These are phyloP conservation scores for Ocimum tenuiflorum DNA, from an alignment of 257 asterid genomes.

Conservation along the genomic window DNA sequence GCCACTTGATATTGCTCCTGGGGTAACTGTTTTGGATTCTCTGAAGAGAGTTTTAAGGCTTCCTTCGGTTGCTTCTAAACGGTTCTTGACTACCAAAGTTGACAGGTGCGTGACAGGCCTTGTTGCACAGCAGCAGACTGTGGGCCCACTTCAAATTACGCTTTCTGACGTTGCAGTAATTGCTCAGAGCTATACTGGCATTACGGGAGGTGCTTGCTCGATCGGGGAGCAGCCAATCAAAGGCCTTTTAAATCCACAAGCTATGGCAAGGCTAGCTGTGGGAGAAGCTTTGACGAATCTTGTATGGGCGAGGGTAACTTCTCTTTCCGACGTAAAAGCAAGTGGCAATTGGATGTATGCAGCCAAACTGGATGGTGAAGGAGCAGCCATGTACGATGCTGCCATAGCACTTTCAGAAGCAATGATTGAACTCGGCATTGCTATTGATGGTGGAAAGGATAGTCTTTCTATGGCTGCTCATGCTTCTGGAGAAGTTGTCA, in stretches of 20 bases:
- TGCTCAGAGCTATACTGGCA: slow-evolving; percentile 67
- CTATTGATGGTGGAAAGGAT: slow-evolving; percentile 94
- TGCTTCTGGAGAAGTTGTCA: slow-evolving; percentile 73
- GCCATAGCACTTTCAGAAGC: slow-evolving; percentile 85
- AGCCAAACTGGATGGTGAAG: slow-evolving; percentile 94
- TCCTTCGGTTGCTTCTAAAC: slow-evolving; percentile 80
- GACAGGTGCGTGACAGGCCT: slow-evolving; percentile 94
- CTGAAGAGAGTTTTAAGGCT: slow-evolving; percentile 77
- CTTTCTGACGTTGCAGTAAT: slow-evolving; percentile 85
- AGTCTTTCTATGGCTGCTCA: slow-evolving; percentile 97
- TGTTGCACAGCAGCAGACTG: slow-evolving; percentile 97
- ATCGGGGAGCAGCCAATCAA: slow-evolving; percentile 88
- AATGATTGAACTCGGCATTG: slow-evolving; percentile 90
- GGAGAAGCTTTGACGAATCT: slow-evolving; percentile 94
- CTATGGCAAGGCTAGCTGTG: slow-evolving; percentile 87
- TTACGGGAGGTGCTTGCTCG: slow-evolving; percentile 89
- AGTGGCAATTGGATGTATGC: slow-evolving; percentile 99
- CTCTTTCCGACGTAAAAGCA: slow-evolving; percentile 80
- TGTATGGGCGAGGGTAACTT: slow-evolving; percentile 82
- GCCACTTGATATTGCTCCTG: slow-evolving; percentile 85
- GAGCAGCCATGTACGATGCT: slow-evolving; percentile 94
- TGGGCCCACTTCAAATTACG: slow-evolving; percentile 87
- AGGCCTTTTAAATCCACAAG: slow-evolving; percentile 79
- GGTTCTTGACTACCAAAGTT: slow-evolving; percentile 89
- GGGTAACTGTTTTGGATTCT: slow-evolving; percentile 53